Conservation (phyloP, 2,329 filamentous ascomycete species). For the Nothophoma quercina region DNA sequence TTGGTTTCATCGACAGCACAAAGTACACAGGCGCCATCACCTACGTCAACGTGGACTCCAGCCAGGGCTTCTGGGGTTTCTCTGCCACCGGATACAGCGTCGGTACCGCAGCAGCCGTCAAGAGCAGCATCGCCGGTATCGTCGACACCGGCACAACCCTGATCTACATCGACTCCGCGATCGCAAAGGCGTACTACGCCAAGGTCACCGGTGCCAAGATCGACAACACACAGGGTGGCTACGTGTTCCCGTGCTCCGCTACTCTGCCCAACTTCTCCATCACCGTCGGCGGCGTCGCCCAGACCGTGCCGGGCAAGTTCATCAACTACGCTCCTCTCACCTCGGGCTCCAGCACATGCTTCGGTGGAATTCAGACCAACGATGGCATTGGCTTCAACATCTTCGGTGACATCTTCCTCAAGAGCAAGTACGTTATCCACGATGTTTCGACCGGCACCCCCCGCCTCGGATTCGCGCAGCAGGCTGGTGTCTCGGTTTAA, state of each 20-base stretch:
- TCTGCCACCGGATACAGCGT: conserved; percentile 64
- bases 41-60: conserved; percentile 63
- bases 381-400: conserved; percentile 69
- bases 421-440: conserved; percentile 76
- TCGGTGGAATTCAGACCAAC: conserved; percentile 76
- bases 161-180: conserved; percentile 62
- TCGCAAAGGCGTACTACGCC: conserved; percentile 67
- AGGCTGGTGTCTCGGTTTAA: conserved; percentile 37
- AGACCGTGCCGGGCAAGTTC: conserved; percentile 61
- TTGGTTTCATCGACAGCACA: conserved; percentile 65
- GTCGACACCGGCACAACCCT: conserved; percentile 77
- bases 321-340: conserved; percentile 62
- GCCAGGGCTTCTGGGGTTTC: conserved; percentile 71
- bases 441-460: conserved; percentile 44
- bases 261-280: conserved; percentile 63
- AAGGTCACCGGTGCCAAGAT: conserved; percentile 62
- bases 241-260: conserved; percentile 61
- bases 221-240: conserved; percentile 60
- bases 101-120: conserved; percentile 53
- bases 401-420: conserved; percentile 81
- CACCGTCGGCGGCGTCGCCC: conserved; percentile 58
- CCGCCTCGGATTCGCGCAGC: conserved; percentile 55
- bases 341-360: conserved; percentile 63
- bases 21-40: conserved; percentile 67
- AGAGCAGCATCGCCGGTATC: conserved; percentile 61